phyloP scores from a whole-genome alignment of 345 rosid genomes.

The Luvunga scandens region DNA sequence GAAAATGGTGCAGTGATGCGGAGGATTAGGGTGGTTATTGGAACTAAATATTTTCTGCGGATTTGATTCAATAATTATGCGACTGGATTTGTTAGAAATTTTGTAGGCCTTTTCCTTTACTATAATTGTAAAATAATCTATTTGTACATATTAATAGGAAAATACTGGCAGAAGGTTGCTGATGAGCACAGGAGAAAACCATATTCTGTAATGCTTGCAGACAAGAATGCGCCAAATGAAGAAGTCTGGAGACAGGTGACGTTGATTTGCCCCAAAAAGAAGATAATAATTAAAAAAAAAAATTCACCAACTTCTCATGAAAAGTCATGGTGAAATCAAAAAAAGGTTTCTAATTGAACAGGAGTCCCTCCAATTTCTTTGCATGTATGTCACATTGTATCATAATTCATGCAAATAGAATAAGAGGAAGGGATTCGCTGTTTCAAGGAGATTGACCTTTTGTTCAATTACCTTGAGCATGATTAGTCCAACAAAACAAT shows the following conservation, averaged over 20 bases:
- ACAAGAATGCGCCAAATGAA: slow-evolving; percentile 99
- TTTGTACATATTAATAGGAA: slow-evolving; percentile 45
- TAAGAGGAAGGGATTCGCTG: background rate
- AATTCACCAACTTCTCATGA: background rate
- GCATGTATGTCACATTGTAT: background rate
- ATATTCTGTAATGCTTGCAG: slow-evolving; percentile 87
- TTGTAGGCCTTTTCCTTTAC: background rate
- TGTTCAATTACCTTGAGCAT: background rate
- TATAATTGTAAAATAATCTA: background rate
- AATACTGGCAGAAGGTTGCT: slow-evolving; percentile 84
- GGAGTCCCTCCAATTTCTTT: background rate
- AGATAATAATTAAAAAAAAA: background rate
- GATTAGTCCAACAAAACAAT: background rate
- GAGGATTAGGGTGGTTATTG: background rate
- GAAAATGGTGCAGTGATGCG: background rate
- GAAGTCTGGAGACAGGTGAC: slow-evolving; percentile 97
- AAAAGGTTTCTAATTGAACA: background rate
- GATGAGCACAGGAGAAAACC: slow-evolving; percentile 70
- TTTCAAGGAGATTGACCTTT: background rate
- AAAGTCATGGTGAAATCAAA: background rate
- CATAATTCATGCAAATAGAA: background rate
- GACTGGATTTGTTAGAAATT: background rate
- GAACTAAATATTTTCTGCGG: background rate
- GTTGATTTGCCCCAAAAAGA: background rate
- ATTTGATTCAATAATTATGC: background rate